Conservation (phyloP, 75 land plant species). For the Chamaecyparis obtusa region DNA sequence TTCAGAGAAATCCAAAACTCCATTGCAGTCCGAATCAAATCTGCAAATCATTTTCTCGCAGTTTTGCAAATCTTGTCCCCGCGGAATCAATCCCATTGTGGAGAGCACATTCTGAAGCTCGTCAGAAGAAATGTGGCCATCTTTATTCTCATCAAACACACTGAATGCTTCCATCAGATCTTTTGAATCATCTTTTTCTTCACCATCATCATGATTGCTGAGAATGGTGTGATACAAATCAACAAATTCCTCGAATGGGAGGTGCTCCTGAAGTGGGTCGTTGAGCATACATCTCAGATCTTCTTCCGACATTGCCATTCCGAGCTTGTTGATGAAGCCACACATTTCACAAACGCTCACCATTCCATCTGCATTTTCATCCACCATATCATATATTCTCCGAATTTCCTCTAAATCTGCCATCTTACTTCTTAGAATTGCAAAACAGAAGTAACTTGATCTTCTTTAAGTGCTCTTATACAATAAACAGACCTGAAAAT, state of each 20-base stretch:
- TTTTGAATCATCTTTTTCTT: neutral
- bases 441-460: neutral
- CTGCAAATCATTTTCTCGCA: conserved; percentile 38
- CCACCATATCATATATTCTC: neutral
- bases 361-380: neutral
- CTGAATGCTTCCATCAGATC: conserved; percentile 45
- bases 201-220: neutral
- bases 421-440: neutral
- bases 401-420: neutral
- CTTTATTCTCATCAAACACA: conserved; percentile 56
- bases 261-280: neutral
- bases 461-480: too few relatives aligned
- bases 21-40: conserved; percentile 50
- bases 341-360: neutral
- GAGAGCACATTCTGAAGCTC: conserved; percentile 47
- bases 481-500: neutral
- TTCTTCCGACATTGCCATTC: neutral
- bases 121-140: conserved; percentile 47
- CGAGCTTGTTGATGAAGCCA: neutral
- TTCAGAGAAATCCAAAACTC: conserved; percentile 49
- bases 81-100: conserved; percentile 36
- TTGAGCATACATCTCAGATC: neutral
- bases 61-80: conserved; percentile 18
- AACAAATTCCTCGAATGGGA: neutral
- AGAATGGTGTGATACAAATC: neutral